phyloP scores from a whole-genome alignment of 441 rosid species.

The Aleurites moluccanus region DNA sequence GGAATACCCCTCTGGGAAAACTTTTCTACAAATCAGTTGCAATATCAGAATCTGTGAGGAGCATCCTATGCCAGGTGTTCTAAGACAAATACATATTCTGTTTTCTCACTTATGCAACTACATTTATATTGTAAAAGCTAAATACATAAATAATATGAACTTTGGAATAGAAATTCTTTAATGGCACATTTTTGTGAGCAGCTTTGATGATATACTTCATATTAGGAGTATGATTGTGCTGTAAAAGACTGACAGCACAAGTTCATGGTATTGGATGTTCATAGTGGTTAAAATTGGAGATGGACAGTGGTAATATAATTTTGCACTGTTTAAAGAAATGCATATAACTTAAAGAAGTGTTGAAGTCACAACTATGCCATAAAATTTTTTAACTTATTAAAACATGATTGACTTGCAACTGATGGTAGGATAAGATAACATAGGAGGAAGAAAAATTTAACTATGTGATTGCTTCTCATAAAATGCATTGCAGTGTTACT shows the following conservation, averaged over 20 bases:
- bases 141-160: neutral
- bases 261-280: neutral
- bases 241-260: neutral
- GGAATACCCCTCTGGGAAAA: constrained; percentile 73
- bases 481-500: constrained; percentile 62
- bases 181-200: neutral
- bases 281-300: neutral
- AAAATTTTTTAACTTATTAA: neutral
- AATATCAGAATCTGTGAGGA: constrained; percentile 58
- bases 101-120: neutral
- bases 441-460: neutral
- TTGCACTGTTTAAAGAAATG: neutral
- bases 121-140: neutral
- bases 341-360: neutral
- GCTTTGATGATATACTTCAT: neutral
- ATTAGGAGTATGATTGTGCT: neutral
- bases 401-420: neutral
- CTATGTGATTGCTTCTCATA: constrained; percentile 7
- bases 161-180: neutral
- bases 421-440: neutral
- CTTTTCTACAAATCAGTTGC: constrained; percentile 66
- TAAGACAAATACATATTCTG: neutral
- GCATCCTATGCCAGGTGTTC: constrained; percentile 74
- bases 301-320: neutral
- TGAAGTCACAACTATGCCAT: neutral